Base-by-base conservation (phyloP, 352 stramenopile species). In the Globisporangium cystogenes region DNA sequence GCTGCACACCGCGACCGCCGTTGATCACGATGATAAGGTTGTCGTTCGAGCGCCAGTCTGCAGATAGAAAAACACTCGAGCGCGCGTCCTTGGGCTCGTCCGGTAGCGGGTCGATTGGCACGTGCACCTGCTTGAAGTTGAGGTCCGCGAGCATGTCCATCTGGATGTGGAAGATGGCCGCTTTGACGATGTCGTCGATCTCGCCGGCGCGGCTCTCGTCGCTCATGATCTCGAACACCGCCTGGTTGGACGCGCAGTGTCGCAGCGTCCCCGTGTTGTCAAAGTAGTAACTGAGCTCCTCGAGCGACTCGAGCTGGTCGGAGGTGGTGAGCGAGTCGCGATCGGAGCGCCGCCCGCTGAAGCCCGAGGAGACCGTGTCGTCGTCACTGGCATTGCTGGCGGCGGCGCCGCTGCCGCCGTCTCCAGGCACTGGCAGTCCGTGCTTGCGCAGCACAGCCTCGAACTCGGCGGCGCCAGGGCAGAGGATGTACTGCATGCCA, bases 61-160 rank as follows among this genome's bases (percentile, higher is more conserved):
- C 71, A 2, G 76, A 88, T 10, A 90, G 47, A 51, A 90, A 88
- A 4, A 90, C 68, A 55, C 76, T 88, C 6, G 74, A 82, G 16
- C 76, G 71, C 57, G 72, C 74, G 60, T 87, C 74, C 47, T 86
- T 87, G 4, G 77, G 72, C 48, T 88, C 76, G n/a, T 85, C 50
- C 16, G 80, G 62, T 6, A 61, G 67, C 3, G 64, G 64, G 42
- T 91, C 76, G 7, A 91, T 59, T 31, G 76, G 80, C 11, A 89
- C 68, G 33, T 79, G 74, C 18, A 76, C 80, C 54, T 89, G 76
- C 53, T 87, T 85, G 48, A 91, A 91, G 14, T 68, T 68, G 49
- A 91, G 55, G 46, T 91, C 80, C 2, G 77, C 80, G 40, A 91
- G 58, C 80, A 91, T 88, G 47, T 91, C 80, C 74, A 89, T 89